These are phyloP conservation scores for Lachancea sp. DNA, from an alignment of 805 yeast genomes.

Conservation along the genomic window DNA sequence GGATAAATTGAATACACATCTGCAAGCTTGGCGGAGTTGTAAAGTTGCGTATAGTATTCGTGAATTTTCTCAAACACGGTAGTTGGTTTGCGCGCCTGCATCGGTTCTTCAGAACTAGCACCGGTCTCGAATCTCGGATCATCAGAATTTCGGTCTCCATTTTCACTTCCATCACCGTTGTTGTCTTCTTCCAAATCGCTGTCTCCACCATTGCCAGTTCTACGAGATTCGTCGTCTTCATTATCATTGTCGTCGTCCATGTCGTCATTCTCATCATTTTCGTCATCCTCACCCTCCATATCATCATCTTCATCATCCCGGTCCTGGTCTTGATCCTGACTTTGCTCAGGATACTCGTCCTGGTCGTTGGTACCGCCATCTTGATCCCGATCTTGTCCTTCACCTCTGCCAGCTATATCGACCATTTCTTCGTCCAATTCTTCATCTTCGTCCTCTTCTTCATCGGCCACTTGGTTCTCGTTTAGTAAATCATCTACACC, in stretches of 20 bases:
- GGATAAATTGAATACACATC: conserved; percentile 69
- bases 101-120: neutral
- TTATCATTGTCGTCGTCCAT: conserved; percentile 14
- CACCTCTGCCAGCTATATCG: conserved; percentile 24
- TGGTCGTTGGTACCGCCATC: conserved; percentile 15
- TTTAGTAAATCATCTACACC: conserved; percentile 30
- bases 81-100: conserved; percentile 11
- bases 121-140: neutral
- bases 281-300: conserved; percentile 17
- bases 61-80: conserved; percentile 24
- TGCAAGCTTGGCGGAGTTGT: conserved; percentile 44
- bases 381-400: conserved; percentile 17
- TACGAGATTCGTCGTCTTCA: conserved; percentile 10
- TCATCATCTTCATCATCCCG: conserved; percentile 15
- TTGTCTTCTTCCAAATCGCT: conserved; percentile 19
- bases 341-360: conserved; percentile 16
- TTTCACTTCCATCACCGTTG: conserved; percentile 12
- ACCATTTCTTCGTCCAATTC: conserved; percentile 17
- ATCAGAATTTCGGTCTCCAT: conserved; percentile 20
- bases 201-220: conserved; percentile 15
- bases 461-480: conserved; percentile 26
- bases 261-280: conserved; percentile 17
- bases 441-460: conserved; percentile 23
- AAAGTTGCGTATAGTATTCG: conserved; percentile 30
- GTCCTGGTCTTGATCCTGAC: conserved; percentile 23